These are phyloP conservation scores for Phaeotremella skinneri DNA, from an alignment of 768 basidiomycete genomes.

Conservation along the genomic window DNA sequence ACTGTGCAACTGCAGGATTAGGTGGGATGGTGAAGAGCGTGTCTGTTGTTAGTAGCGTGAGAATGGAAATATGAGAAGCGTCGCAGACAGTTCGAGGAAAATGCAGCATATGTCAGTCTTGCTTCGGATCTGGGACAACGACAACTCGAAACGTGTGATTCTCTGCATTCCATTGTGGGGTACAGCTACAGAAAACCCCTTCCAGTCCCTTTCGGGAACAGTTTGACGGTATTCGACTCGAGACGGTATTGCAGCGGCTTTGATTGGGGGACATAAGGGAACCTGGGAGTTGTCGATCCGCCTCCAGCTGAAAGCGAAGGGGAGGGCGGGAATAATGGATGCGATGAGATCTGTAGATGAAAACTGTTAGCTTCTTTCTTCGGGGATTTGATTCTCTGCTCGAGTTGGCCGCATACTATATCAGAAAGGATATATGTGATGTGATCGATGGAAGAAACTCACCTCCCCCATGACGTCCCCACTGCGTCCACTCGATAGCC, in stretches of 20 bases:
- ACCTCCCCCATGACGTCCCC: conserved; percentile 50
- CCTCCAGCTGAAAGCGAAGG: background rate
- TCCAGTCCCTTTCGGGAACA: conserved; percentile 49
- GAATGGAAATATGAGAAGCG: background rate
- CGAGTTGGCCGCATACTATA: too few relatives aligned
- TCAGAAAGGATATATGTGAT: too few relatives aligned
- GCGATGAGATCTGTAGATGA: conserved; percentile 38
- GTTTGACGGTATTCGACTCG: conserved; percentile 37
- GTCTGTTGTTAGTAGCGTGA: too few relatives aligned
- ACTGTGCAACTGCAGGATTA: conserved; percentile 46
- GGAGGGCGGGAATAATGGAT: conserved; percentile 17
- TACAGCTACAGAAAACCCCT: conserved; percentile 40
- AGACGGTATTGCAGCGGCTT: conserved; percentile 47
- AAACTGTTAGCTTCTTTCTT: background rate
- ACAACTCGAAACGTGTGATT: too few relatives aligned
- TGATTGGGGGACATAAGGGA: conserved; percentile 22
- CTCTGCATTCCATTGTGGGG: background rate
- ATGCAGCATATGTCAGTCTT: too few relatives aligned
- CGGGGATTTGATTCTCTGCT: background rate
- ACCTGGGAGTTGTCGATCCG: background rate
- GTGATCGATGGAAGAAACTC: conserved; percentile 20
- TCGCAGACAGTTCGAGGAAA: too few relatives aligned
- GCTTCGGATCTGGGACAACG: too few relatives aligned
- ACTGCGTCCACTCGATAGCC: conserved; percentile 41
- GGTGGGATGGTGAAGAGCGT: too few relatives aligned